Conservation (phyloP, 2,329 filamentous ascomycete species). For the Diaporthe ilicicola region DNA sequence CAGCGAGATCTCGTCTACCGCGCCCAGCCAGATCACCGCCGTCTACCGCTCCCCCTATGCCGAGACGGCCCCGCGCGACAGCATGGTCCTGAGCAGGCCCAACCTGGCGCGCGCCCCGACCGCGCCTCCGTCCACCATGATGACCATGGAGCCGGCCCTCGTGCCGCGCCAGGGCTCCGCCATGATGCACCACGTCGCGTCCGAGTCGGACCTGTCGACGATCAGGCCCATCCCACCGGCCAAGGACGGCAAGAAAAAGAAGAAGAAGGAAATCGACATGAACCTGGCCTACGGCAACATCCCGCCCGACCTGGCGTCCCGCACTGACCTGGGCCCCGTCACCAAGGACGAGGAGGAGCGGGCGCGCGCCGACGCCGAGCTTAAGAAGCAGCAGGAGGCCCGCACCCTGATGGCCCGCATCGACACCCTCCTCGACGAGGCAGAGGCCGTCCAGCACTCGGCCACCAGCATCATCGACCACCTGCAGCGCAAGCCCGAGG, state of each 20-base stretch:
- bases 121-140: slow-evolving; percentile 35
- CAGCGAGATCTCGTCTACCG: slow-evolving; percentile 60
- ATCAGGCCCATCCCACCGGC: not conserved
- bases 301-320: slow-evolving; percentile 70
- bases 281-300: slow-evolving; percentile 89
- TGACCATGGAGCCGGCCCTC: slow-evolving; percentile 14
- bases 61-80: slow-evolving; percentile 49
- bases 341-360: slow-evolving; percentile 39
- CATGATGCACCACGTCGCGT: slow-evolving; percentile 46
- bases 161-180: slow-evolving; percentile 42
- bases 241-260: slow-evolving; percentile 32
- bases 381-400: slow-evolving; percentile 59
- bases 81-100: slow-evolving; percentile 44
- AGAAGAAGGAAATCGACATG: slow-evolving; percentile 77
- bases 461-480: slow-evolving; percentile 84
- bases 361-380: slow-evolving; percentile 59
- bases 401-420: slow-evolving; percentile 73
- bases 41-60: slow-evolving; percentile 50
- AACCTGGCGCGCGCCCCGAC: slow-evolving; percentile 44
- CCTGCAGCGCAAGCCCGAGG: slow-evolving; percentile 76
- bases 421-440: slow-evolving; percentile 83
- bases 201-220: slow-evolving; percentile 48
- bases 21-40: slow-evolving; percentile 53
- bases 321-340: slow-evolving; percentile 53
- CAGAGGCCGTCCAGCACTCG: slow-evolving; percentile 86